These are phyloP conservation scores for Mucor mucedo DNA, from an alignment of 371 early-diverging fungal species.

Conservation along the genomic window DNA sequence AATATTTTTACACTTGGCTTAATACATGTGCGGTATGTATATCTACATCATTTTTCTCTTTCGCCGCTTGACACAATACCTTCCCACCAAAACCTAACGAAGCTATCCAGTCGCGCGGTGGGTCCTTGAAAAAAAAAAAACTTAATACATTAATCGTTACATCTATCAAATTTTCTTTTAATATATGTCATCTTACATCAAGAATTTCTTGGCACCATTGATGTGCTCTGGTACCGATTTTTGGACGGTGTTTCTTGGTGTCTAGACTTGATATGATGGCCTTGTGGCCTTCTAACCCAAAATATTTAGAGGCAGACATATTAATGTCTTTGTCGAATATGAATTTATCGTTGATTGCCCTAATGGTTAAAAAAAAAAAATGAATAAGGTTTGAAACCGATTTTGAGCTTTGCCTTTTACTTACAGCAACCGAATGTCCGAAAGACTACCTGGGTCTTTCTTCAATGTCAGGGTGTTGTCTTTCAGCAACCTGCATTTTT, in stretches of 20 bases:
- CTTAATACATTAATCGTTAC: neutral
- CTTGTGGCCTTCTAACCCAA: constrained; percentile 4
- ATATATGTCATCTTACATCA: constrained; percentile 11
- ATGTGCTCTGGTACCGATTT: constrained; percentile 3
- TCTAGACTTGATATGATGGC: constrained; percentile 12
- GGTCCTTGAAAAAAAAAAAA: constrained; percentile 6
- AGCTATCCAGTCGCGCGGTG: constrained; percentile 5
- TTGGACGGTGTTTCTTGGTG: neutral
- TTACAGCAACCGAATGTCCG: constrained; percentile 15
- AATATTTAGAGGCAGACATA: constrained; percentile 13
- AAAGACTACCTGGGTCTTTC: constrained; percentile 12
- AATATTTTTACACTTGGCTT: neutral
- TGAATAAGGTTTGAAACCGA: constrained; percentile 11
- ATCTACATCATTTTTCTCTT: neutral
- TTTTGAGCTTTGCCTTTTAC: constrained; percentile 16
- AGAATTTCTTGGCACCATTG: constrained; percentile 11
- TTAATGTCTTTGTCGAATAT: constrained; percentile 9
- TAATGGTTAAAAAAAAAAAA: constrained; percentile 4
- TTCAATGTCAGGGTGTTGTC: constrained; percentile 9
- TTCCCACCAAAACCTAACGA: constrained; percentile 5
- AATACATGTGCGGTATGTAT: neutral
- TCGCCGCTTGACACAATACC: constrained; percentile 2
- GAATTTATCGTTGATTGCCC: constrained; percentile 14
- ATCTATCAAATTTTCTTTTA: neutral
- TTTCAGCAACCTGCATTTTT: constrained; percentile 16